Conservation (phyloP, 1,284 basidiomycete genomes). For the Ustilago trichophora region DNA sequence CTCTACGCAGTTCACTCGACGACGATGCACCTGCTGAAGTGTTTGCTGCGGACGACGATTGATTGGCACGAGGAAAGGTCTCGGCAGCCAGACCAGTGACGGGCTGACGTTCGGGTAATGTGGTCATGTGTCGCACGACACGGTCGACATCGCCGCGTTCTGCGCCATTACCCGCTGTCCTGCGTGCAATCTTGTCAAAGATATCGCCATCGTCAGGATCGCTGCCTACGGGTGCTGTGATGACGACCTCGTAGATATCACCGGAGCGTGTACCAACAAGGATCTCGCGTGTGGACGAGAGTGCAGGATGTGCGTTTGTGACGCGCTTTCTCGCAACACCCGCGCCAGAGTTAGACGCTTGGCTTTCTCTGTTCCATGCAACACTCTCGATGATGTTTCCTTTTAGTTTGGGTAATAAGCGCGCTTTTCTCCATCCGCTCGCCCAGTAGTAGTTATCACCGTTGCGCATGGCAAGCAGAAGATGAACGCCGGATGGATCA, state of each 20-base stretch:
- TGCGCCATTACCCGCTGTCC: conserved; percentile 51
- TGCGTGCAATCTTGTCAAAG: conserved; percentile 62
- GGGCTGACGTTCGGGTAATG: conserved; percentile 56
- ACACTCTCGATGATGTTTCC: conserved; percentile 84
- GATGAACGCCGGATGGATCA: conserved; percentile 89
- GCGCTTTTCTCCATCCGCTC: conserved; percentile 58
- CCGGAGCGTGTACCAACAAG: conserved; percentile 78
- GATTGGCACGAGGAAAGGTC: conserved; percentile 24
- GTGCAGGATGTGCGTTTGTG: conserved; percentile 6
- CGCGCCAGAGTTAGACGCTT: neutral
- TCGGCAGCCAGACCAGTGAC: conserved; percentile 54
- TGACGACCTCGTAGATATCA: conserved; percentile 72
- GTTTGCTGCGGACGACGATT: neutral
- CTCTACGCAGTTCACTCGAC: conserved; percentile 15
- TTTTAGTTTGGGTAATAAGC: conserved; percentile 72
- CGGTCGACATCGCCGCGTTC: conserved; percentile 53
- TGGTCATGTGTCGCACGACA: conserved; percentile 50
- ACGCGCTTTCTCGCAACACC: conserved; percentile 9
- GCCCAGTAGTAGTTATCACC: conserved; percentile 90
- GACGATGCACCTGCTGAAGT: neutral
- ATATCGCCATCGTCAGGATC: conserved; percentile 69
- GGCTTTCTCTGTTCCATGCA: conserved; percentile 77
- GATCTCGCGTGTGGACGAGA: conserved; percentile 75
- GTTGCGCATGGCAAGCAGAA: conserved; percentile 82
- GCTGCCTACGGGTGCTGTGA: conserved; percentile 70